Percentiles rank a stretch among this genome's conserved stretches.
Evolutionary conservation across 2,329 filamentous ascomycete species (phyloP).

Genomic region (Bipolaris sorokiniana): DNA sequence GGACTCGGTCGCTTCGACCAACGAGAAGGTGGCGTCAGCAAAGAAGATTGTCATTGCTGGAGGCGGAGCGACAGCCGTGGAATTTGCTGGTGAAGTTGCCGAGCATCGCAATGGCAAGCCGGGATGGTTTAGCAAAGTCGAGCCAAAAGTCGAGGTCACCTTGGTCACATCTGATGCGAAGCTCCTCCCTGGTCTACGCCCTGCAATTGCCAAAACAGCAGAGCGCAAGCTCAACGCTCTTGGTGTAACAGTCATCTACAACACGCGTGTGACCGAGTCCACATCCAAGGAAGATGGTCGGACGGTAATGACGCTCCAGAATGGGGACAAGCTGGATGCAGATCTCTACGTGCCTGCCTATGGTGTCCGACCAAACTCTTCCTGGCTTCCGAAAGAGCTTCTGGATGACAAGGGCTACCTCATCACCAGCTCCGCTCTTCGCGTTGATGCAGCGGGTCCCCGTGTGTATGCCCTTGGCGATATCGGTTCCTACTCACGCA

Average conservation of each 20-base stretch:
- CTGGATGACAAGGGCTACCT: slow-evolving; percentile 58
- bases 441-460: slow-evolving; percentile 53
- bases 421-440: slow-evolving; percentile 55
- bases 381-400: slow-evolving; percentile 57
- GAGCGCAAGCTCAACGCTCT: slow-evolving; percentile 55
- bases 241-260: slow-evolving; percentile 55
- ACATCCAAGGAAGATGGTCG: slow-evolving; percentile 44
- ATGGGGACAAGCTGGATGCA: slow-evolving; percentile 55
- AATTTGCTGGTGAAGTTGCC: slow-evolving; percentile 57
- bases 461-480: slow-evolving; percentile 59
- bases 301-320: slow-evolving; percentile 47
- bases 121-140: slow-evolving; percentile 45
- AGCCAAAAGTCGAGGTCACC: slow-evolving; percentile 50
- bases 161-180: slow-evolving; percentile 52
- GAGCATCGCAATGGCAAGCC: slow-evolving; percentile 50
- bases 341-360: slow-evolving; percentile 62
- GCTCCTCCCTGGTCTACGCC: slow-evolving; percentile 52
- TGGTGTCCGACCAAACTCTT: slow-evolving; percentile 60
- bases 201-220: slow-evolving; percentile 51
- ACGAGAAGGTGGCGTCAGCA: slow-evolving; percentile 46
- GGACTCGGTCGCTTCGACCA: slow-evolving; percentile 45
- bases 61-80: slow-evolving; percentile 57
- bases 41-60: slow-evolving; percentile 56
- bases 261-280: slow-evolving; percentile 41
- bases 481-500: slow-evolving; percentile 52